Percentiles rank a stretch among this genome's conserved stretches.
Conservation (phyloP, 441 rosid genomes). For the Jatropha podagrica region DNA sequence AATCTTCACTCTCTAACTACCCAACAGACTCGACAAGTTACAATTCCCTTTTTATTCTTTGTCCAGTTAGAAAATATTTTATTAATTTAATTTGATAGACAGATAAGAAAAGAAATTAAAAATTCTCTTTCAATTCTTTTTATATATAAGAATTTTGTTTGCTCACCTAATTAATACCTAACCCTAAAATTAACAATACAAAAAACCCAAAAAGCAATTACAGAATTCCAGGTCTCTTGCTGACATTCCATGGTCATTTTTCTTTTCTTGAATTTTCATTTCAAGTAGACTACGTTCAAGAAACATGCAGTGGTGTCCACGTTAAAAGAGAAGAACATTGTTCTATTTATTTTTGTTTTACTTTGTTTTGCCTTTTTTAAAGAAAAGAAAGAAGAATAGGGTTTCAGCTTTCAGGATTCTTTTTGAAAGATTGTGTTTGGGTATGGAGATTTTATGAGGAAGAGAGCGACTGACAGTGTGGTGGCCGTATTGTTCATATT, state of each 20-base stretch:
- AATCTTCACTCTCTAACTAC: conserved; percentile 33
- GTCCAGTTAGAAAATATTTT: conserved; percentile 13
- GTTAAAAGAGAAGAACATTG: too few species aligned
- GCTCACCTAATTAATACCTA: conserved; percentile 41
- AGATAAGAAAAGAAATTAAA: too few species aligned
- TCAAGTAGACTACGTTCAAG: conserved; percentile 20
- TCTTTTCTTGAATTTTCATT: background rate
- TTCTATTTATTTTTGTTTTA: too few species aligned
- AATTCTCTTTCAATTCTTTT: too few species aligned
- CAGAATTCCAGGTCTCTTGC: conserved; percentile 28
- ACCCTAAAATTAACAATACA: conserved; percentile 21
- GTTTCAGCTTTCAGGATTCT: conserved; percentile 1
- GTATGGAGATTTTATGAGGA: background rate
- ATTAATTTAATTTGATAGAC: conserved; percentile 3
- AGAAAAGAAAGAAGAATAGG: background rate
- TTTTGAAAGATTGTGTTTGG: conserved; percentile 13
- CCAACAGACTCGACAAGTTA: conserved; percentile 35
- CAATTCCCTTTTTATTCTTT: conserved; percentile 20
- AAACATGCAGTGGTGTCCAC: conserved; percentile 9
- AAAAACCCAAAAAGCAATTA: conserved; percentile 10
- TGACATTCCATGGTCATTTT: conserved; percentile 17
- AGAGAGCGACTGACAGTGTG: conserved; percentile 14
- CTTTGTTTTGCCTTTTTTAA: background rate
- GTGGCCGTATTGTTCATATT: conserved; percentile 7
- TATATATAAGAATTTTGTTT: conserved; percentile 21